These are phyloP conservation scores for Diphasiastrum complanatum DNA, from an alignment of 83 land plant species.

Conservation along the genomic window DNA sequence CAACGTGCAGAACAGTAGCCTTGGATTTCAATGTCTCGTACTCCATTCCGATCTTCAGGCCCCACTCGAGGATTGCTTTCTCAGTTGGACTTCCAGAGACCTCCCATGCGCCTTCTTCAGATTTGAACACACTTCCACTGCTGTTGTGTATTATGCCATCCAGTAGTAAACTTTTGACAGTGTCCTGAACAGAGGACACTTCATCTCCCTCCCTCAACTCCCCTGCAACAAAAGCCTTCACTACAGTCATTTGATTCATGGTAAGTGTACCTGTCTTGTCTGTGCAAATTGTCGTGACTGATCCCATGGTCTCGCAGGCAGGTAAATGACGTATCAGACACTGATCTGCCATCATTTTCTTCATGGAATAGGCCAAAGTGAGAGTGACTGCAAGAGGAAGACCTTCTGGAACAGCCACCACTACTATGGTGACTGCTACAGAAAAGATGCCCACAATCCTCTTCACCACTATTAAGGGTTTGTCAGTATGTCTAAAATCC, in stretches of 20 bases:
- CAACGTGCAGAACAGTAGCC: constrained; percentile 2
- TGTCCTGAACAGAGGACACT: neutral
- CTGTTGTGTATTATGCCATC: constrained; percentile 15
- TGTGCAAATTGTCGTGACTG: neutral
- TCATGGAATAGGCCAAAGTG: constrained; percentile 15
- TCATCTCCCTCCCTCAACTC: neutral
- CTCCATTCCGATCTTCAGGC: constrained; percentile 1
- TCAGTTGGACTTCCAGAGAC: constrained; percentile 5
- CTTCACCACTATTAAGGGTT: no score
- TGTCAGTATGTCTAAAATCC: no score
- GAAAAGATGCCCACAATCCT: no score
- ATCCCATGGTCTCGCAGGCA: constrained; percentile 16
- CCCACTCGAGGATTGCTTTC: constrained; percentile 3
- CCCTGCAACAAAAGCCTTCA: constrained; percentile 11
- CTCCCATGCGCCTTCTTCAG: neutral
- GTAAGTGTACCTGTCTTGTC: constrained; percentile 3
- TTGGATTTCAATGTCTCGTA: neutral
- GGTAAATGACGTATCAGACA: constrained; percentile 1
- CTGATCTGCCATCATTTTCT: constrained; percentile 15
- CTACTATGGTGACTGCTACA: constrained; percentile 4
- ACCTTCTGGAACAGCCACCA: constrained; percentile 16
- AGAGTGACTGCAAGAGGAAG: constrained; percentile 13
- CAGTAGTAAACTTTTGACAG: neutral
- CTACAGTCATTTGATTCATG: neutral
- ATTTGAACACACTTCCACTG: constrained; percentile 9